phyloP scores from a whole-genome alignment of 257 asterid species.

The Rehmannia glutinosa region DNA sequence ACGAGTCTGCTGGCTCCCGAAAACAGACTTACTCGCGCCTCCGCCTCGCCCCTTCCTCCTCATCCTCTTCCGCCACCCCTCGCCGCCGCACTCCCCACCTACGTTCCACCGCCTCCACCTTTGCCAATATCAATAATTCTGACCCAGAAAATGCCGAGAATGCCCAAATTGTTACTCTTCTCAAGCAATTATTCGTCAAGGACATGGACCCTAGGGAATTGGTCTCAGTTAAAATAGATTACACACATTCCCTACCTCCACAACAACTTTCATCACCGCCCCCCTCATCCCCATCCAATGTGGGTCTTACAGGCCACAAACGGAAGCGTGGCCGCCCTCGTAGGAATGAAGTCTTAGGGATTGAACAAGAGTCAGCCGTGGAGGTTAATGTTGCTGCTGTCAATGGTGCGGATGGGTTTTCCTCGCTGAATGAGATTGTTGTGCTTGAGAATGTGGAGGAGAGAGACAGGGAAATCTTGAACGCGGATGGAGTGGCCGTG shows the following conservation, averaged over 20 bases:
- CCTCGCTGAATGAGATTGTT: slow-evolving; percentile 13
- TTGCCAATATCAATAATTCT: slow-evolving; percentile 1
- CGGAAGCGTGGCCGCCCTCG: slow-evolving; percentile 69
- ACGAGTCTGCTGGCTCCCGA: slow-evolving; percentile 85
- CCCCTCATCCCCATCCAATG: slow-evolving; percentile 19
- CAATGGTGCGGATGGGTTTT: neutral
- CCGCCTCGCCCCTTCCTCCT: slow-evolving; percentile 70
- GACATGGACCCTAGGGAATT: slow-evolving; percentile 32
- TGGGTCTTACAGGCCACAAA: slow-evolving; percentile 23
- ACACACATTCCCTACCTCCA: slow-evolving; percentile 24
- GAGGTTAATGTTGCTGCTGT: slow-evolving; percentile 20
- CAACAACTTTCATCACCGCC: slow-evolving; percentile 6
- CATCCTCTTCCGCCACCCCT: slow-evolving; percentile 29
- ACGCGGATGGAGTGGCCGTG: slow-evolving; percentile 52
- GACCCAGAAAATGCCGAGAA: slow-evolving; percentile 53
- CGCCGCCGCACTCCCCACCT: slow-evolving; percentile 76
- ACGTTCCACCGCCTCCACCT: slow-evolving; percentile 33
- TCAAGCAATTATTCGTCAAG: slow-evolving; percentile 49
- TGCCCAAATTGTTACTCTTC: slow-evolving; percentile 40
- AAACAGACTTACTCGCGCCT: slow-evolving; percentile 83
- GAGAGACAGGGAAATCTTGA: slow-evolving; percentile 44
- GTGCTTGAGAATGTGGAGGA: slow-evolving; percentile 37
- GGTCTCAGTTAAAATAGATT: slow-evolving; percentile 47
- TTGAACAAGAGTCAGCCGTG: neutral
- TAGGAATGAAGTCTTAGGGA: too few relatives aligned